phyloP scores from a whole-genome alignment of 1,284 basidiomycete genomes.

The Trichosporon sp. region DNA sequence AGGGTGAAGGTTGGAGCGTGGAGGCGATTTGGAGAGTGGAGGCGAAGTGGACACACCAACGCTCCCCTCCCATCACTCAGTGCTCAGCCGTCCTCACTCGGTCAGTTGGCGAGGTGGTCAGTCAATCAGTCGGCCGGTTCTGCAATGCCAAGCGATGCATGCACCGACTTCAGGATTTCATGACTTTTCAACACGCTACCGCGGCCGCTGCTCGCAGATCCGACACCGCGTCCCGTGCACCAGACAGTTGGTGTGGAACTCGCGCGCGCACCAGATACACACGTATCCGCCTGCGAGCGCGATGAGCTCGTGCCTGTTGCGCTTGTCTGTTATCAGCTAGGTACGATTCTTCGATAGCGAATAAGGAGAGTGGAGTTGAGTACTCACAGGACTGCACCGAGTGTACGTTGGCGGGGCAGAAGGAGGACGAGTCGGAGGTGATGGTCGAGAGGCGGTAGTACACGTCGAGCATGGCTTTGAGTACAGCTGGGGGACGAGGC shows the following conservation, averaged over 20 bases:
- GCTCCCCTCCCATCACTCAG: too few relatives aligned
- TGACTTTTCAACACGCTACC: neutral
- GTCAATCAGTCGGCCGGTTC: too few relatives aligned
- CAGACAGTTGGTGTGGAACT: neutral
- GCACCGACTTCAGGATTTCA: neutral
- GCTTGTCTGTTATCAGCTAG: neutral
- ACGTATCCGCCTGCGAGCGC: neutral
- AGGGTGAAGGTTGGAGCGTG: too few relatives aligned
- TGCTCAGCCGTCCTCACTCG: too few relatives aligned
- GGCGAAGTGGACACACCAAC: too few relatives aligned
- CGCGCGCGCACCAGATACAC: neutral
- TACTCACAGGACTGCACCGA: neutral
- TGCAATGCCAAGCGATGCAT: too few relatives aligned
- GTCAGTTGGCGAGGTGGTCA: too few relatives aligned
- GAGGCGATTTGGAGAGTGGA: too few relatives aligned
- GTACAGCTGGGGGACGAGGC: neutral
- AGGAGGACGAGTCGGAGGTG: neutral
- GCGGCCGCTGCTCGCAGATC: neutral
- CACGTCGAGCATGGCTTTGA: slow-evolving; percentile 7
- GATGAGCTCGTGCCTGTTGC: neutral
- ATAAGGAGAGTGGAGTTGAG: too few relatives aligned
- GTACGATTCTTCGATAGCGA: too few relatives aligned
- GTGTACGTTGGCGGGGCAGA: slow-evolving; percentile 7
- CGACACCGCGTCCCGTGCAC: neutral
- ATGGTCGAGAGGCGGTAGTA: neutral